Evolutionary conservation across 805 yeast species (phyloP).

Genomic region (Candida ficus): DNA sequence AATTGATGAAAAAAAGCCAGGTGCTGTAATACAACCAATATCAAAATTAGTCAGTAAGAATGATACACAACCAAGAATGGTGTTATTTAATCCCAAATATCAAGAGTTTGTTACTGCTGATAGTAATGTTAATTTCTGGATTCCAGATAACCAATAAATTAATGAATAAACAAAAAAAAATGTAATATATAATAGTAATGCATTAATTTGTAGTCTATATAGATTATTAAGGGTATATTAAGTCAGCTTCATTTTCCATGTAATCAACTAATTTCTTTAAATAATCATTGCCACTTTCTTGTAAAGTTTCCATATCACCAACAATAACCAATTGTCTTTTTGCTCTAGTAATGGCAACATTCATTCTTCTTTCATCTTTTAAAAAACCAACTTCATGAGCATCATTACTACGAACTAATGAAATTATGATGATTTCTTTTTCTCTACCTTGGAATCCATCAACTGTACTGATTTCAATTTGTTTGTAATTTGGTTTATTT

Average conservation of each 20-base stretch:
- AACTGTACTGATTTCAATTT: slow-evolving; percentile 77
- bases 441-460: slow-evolving; percentile 98
- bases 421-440: slow-evolving; percentile 76
- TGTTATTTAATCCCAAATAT: slow-evolving; percentile 36
- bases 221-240: slow-evolving; percentile 12
- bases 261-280: slow-evolving; percentile 5
- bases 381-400: slow-evolving; percentile 73
- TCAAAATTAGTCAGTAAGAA: slow-evolving; percentile 14
- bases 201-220: too few species aligned
- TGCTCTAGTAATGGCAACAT: slow-evolving; percentile 92
- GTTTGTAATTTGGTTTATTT: background rate
- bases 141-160: slow-evolving; percentile 14
- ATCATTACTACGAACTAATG: slow-evolving; percentile 79
- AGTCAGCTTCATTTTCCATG: slow-evolving; percentile 7
- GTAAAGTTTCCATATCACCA: slow-evolving; percentile 77
- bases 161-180: background rate
- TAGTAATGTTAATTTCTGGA: slow-evolving; percentile 19
- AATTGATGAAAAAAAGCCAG: slow-evolving; percentile 22
- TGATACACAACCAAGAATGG: slow-evolving; percentile 34
- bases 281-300: slow-evolving; percentile 3
- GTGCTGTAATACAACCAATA: slow-evolving; percentile 24
- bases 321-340: slow-evolving; percentile 78
- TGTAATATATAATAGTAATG: background rate
- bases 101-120: slow-evolving; percentile 23
- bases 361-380: slow-evolving; percentile 70